phyloP scores from a whole-genome alignment of 2,329 filamentous ascomycete genomes.

The Trichoderma koningiopsis region DNA sequence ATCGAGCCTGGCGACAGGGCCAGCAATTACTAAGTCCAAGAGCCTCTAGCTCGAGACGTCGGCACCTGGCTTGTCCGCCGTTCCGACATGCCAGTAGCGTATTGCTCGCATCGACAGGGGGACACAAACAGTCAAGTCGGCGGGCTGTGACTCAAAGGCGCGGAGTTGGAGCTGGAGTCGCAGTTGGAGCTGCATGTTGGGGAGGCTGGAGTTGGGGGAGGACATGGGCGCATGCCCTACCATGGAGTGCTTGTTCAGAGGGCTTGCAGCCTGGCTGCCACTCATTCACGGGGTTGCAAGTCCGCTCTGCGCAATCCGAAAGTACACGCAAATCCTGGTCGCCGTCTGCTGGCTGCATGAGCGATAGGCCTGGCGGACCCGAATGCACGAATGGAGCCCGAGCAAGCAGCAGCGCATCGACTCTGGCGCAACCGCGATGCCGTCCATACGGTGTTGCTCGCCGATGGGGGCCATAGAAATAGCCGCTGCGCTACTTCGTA shows the following conservation, averaged over 20 bases:
- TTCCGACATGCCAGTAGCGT: not conserved
- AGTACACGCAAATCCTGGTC: not conserved
- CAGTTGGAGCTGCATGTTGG: not conserved
- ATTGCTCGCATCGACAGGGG: not conserved
- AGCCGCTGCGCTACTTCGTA: not conserved
- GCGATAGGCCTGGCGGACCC: slow-evolving; percentile 21
- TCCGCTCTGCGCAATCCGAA: slow-evolving; percentile 7
- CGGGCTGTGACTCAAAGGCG: slow-evolving; percentile 1
- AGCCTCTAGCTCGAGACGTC: not conserved
- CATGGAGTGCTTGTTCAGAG: not conserved
- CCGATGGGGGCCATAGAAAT: not conserved
- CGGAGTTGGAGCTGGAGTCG: slow-evolving; percentile 2
- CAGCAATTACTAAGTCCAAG: no score
- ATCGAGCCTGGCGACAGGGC: not conserved
- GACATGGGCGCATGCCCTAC: slow-evolving; percentile 9
- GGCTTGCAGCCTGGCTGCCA: not conserved
- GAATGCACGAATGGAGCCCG: slow-evolving; percentile 4
- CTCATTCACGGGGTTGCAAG: not conserved
- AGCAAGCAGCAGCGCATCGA: slow-evolving; percentile 3
- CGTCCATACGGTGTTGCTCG: not conserved
- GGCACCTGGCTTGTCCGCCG: not conserved
- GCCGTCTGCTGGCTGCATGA: slow-evolving; percentile 1
- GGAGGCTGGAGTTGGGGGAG: not conserved
- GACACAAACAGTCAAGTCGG: not conserved
- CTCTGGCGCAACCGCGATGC: not conserved